phyloP scores from a whole-genome alignment of 148 eudicot genomes.

The Rhododendron kiyosumense region DNA sequence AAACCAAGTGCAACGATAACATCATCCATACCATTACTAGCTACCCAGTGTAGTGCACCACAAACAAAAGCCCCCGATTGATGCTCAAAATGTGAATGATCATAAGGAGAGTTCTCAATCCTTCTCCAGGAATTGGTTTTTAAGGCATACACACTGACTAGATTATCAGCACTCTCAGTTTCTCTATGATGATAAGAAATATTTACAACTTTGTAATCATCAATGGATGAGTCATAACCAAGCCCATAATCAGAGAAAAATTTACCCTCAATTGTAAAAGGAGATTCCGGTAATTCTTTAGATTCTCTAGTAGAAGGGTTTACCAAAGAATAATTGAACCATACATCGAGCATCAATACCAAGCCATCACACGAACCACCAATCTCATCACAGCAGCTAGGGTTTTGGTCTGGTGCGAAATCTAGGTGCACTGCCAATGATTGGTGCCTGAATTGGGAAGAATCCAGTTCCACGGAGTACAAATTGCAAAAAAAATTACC shows the following conservation, averaged over 20 bases:
- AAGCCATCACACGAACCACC: neutral
- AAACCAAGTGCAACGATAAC: neutral
- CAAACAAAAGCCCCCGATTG: neutral
- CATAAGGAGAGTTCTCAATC: neutral
- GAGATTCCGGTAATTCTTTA: neutral
- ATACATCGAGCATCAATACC: neutral
- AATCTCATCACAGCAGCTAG: neutral
- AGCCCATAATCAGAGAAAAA: neutral
- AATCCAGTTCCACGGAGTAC: neutral
- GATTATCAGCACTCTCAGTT: neutral
- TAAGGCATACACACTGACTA: neutral
- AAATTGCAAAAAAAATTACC: neutral
- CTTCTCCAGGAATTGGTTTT: constrained; percentile 10
- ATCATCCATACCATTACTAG: neutral
- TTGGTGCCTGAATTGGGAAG: neutral
- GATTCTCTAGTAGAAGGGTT: neutral
- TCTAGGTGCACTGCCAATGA: neutral
- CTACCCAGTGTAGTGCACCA: constrained; percentile 4
- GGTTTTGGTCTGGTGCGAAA: neutral
- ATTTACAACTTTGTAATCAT: neutral
- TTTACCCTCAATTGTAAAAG: neutral
- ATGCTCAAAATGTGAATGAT: too few species aligned
- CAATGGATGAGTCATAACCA: neutral
- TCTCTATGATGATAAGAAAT: neutral
- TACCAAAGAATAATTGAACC: neutral